Percentiles rank a stretch among this genome's conserved stretches.
Conservation (phyloP, 805 yeast genomes). For the Candida arabinofermentans region DNA sequence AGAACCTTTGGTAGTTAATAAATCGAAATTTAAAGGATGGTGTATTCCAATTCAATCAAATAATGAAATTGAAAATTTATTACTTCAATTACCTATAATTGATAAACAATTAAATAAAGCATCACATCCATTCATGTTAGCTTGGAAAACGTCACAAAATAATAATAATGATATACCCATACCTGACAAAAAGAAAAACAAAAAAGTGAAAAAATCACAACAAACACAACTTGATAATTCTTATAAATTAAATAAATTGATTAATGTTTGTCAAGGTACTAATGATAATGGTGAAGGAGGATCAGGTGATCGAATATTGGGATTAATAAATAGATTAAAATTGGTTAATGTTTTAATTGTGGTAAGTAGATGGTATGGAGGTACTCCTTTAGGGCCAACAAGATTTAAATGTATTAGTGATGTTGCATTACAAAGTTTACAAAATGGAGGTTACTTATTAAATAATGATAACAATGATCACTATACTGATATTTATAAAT, state of each 20-base stretch:
- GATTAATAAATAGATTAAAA: constrained; percentile 46
- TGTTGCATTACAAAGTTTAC: constrained; percentile 50
- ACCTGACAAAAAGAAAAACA: background rate
- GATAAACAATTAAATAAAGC: constrained; percentile 54
- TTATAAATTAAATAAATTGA: constrained; percentile 14
- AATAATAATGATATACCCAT: background rate
- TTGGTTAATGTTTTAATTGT: constrained; percentile 56
- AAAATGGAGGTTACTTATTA: constrained; percentile 30
- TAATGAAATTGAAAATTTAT: constrained; percentile 38
- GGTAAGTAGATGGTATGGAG: constrained; percentile 82
- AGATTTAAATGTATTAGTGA: constrained; percentile 65
- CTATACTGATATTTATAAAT: constrained; percentile 13
- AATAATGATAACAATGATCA: background rate
- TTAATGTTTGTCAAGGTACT: constrained; percentile 49
- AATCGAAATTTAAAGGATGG: constrained; percentile 67
- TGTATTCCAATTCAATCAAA: constrained; percentile 38
- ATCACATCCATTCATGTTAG: constrained; percentile 68
- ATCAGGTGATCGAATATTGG: constrained; percentile 59
- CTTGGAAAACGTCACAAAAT: constrained; percentile 55
- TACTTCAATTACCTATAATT: constrained; percentile 38
- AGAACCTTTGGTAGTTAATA: constrained; percentile 40
- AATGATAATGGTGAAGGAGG: constrained; percentile 74
- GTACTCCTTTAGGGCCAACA: constrained; percentile 65
- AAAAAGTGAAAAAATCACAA: constrained; percentile 8
- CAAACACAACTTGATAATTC: background rate